Evolutionary conservation across 352 stramenopile species (phyloP).

Genomic region (Pythium biforme): DNA sequence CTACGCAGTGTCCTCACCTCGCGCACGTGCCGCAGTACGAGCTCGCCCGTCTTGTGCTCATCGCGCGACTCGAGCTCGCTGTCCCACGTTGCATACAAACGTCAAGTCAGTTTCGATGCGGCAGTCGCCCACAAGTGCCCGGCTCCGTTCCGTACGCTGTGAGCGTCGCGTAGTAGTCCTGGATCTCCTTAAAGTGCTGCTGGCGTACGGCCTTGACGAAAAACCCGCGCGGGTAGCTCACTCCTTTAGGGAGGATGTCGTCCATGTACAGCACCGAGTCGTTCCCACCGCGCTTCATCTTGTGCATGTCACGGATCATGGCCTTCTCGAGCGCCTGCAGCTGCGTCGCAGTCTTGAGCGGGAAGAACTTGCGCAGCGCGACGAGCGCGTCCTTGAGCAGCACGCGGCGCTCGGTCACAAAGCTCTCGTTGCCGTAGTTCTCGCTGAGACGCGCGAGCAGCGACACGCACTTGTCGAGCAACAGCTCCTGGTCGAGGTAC

Average conservation of each 20-base stretch:
- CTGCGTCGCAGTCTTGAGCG: conserved; percentile 69
- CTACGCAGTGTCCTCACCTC: too few relatives aligned
- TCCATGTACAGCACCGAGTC: conserved; percentile 76
- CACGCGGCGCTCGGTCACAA: conserved; percentile 49
- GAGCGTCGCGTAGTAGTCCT: conserved; percentile 67
- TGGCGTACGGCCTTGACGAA: conserved; percentile 78
- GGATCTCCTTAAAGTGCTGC: conserved; percentile 84
- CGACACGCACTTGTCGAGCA: conserved; percentile 53
- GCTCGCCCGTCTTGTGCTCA: conserved; percentile 35
- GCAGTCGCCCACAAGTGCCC: neutral
- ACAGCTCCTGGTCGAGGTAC: conserved; percentile 68
- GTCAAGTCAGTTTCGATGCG: neutral
- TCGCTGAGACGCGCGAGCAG: conserved; percentile 48
- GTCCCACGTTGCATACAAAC: neutral
- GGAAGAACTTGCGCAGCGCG: conserved; percentile 74
- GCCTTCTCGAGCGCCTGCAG: conserved; percentile 74
- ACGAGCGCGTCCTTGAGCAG: conserved; percentile 74
- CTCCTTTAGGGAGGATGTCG: conserved; percentile 53
- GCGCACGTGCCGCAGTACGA: conserved; percentile 32
- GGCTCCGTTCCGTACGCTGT: conserved; percentile 31
- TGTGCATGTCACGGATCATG: conserved; percentile 79
- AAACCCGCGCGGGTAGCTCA: conserved; percentile 56
- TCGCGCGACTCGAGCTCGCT: conserved; percentile 66
- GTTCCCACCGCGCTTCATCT: conserved; percentile 65
- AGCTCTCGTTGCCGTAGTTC: conserved; percentile 56